Conservation (phyloP, 2,329 filamentous ascomycete genomes). For the Beauveria caledonica region DNA sequence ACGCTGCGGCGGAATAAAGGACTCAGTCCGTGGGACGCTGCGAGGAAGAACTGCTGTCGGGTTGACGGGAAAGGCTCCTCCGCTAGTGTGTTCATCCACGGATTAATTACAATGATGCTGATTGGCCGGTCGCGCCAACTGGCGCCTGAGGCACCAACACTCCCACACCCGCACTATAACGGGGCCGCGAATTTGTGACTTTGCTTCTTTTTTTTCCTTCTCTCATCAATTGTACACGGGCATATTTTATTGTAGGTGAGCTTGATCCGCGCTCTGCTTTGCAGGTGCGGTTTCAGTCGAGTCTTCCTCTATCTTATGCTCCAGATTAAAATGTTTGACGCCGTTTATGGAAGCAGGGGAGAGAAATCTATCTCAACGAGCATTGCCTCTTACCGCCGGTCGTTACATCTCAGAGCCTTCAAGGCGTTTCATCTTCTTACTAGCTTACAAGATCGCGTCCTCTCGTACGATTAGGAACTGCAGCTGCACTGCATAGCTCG, state of each 20-base stretch:
- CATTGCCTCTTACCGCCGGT: conserved; percentile 66
- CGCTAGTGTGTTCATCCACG: conserved; percentile 25
- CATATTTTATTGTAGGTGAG: conserved; percentile 66
- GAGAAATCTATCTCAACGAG: conserved; percentile 49
- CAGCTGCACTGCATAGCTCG: conserved; percentile 91
- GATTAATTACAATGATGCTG: conserved; percentile 36
- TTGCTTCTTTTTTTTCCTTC: conserved; percentile 31
- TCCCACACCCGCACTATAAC: conserved; percentile 14
- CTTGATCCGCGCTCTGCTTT: conserved; percentile 41
- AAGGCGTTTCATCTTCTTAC: background rate
- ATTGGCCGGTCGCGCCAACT: conserved; percentile 28
- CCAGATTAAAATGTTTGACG: conserved; percentile 49
- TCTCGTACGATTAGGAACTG: conserved; percentile 57
- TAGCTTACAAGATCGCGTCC: background rate
- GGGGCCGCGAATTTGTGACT: conserved; percentile 7
- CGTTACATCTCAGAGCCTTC: conserved; percentile 44
- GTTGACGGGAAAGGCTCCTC: conserved; percentile 28
- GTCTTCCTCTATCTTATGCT: conserved; percentile 67
- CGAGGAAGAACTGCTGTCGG: conserved; percentile 28
- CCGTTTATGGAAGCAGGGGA: conserved; percentile 67
- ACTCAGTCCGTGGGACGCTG: conserved; percentile 33
- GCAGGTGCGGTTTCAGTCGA: conserved; percentile 43
- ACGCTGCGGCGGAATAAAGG: conserved; percentile 27
- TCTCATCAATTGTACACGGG: conserved; percentile 53
- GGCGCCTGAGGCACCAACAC: conserved; percentile 29